Evolutionary conservation across 225 moss, liverwort and hornwort species (phyloP), one percentile per base, ranked within the genome.

Genomic region (Lunularia cruciata): DNA sequence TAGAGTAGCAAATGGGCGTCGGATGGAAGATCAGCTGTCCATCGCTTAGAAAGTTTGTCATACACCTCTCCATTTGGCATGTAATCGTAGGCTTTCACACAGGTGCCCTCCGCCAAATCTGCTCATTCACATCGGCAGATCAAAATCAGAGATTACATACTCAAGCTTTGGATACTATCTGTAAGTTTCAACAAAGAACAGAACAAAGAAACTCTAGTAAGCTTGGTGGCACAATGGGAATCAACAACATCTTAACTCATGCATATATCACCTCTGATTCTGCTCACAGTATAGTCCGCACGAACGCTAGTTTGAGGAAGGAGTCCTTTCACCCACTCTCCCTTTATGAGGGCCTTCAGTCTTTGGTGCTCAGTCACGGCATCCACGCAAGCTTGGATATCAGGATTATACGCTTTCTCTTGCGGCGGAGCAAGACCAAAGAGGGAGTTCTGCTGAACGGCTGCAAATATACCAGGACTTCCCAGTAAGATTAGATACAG

Each of bases 331-430:
- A 93, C 91, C 98, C 98, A 98, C 69, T 93, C 98, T 33, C 98
- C 98, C 75, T 91, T 93, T 89, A 98, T 88, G 28, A 93, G 88
- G 52, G 89, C 87, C 68, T 85, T 87, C 72, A 98, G 70, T 71
- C 98, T 86, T 81, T 98, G 93, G 75, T 93, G 98, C 80, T 98
- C 98, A n/a, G 88, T 93, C 61, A 98, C 93, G 55, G 93, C 91
- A 82, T 93, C 89, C 48, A 98, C 76, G 61, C 98, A 93, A 58
- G 84, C 88, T 52, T 93, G 98, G 54, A 98, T 72, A 57, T 72
- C 62, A 67, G 93, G 93, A 66, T 89, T 89, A 60, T 87, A 79
- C 42, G 82, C 68, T 63, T 84, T 86, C 66, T 84, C 89, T 63
- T 83, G 87, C 40, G 82, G 73, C 71, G 84, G 69, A 46, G 85